Evolutionary conservation across 345 rosid genomes (phyloP).

Genomic region (Chamaenerion angustifolium): DNA sequence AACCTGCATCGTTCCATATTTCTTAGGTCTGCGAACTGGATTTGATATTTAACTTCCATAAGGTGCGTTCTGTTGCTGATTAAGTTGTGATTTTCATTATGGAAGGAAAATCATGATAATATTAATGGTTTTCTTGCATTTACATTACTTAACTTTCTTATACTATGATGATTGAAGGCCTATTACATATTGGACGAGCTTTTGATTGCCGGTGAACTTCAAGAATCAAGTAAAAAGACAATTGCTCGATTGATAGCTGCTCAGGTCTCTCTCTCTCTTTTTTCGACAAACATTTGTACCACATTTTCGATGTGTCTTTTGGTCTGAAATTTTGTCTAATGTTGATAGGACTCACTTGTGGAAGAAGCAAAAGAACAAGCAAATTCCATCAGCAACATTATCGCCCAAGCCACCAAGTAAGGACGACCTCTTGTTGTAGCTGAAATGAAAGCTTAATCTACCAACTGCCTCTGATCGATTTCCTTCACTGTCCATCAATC

Average conservation of each 20-base stretch:
- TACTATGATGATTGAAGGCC: slow-evolving; percentile 35
- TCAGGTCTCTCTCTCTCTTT: slow-evolving; percentile 32
- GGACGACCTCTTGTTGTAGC: not conserved
- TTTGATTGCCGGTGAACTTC: slow-evolving; percentile 89
- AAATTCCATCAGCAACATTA: slow-evolving; percentile 71
- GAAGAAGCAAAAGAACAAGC: slow-evolving; percentile 93
- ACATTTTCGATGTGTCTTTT: no score
- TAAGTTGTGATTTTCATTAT: no score
- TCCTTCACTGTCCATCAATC: not conserved
- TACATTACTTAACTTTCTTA: slow-evolving; percentile 2
- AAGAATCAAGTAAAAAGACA: slow-evolving; percentile 92
- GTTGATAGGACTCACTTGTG: slow-evolving; percentile 68
- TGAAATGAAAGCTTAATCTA: not conserved
- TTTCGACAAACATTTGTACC: not conserved
- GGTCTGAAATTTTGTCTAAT: no score
- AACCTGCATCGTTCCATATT: not conserved
- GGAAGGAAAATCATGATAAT: no score
- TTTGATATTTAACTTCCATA: slow-evolving; percentile 90
- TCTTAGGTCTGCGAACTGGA: slow-evolving; percentile 89
- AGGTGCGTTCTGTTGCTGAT: slow-evolving; percentile 27
- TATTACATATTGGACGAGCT: slow-evolving; percentile 87
- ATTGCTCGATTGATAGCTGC: slow-evolving; percentile 77
- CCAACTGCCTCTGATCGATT: not conserved
- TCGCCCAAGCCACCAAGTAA: slow-evolving; percentile 91
- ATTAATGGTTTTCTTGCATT: no score